Percentiles rank a stretch among this genome's conserved stretches.
These are phyloP conservation scores for Oenanthe sinensis DNA, from an alignment of 129 eudicot genomes.

Conservation along the genomic window DNA sequence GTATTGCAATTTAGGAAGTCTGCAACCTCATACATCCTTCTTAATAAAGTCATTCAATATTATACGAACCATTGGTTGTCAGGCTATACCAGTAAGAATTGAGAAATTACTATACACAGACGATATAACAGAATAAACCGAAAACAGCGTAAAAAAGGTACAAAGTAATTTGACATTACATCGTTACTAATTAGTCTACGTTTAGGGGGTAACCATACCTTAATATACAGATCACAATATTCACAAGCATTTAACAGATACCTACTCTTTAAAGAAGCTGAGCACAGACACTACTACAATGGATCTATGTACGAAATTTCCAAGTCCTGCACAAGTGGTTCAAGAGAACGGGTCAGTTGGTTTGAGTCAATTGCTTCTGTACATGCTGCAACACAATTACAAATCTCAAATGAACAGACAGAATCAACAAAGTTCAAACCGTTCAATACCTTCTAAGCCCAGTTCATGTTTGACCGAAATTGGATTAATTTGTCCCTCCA, in stretches of 20 bases:
- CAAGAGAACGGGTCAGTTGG: not conserved
- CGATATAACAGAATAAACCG: not conserved
- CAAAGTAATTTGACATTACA: not conserved
- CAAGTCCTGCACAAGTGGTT: not conserved
- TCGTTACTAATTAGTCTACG: not conserved
- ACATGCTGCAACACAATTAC: not conserved
- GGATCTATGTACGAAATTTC: conserved; percentile 6
- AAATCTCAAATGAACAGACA: not conserved
- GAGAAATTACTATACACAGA: not conserved
- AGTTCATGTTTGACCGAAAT: conserved; percentile 67
- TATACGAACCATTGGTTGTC: not conserved
- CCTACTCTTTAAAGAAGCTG: not conserved
- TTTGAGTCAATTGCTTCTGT: not conserved
- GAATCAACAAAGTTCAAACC: not conserved
- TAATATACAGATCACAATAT: not conserved
- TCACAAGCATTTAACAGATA: not conserved
- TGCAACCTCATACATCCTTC: too few species aligned
- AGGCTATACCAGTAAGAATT: not conserved
- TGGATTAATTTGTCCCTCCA: conserved; percentile 77
- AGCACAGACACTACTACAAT: conserved; percentile 4
- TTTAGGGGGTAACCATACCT: not conserved
- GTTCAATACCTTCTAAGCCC: conserved; percentile 47
- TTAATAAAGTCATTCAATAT: too few species aligned
- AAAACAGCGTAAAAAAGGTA: not conserved
- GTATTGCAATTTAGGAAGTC: too few species aligned